Evolutionary conservation across 495 filamentous ascomycete genomes (phyloP), one percentile per base, ranked within the genome.

Genomic region (Apiosordaria backusii): DNA sequence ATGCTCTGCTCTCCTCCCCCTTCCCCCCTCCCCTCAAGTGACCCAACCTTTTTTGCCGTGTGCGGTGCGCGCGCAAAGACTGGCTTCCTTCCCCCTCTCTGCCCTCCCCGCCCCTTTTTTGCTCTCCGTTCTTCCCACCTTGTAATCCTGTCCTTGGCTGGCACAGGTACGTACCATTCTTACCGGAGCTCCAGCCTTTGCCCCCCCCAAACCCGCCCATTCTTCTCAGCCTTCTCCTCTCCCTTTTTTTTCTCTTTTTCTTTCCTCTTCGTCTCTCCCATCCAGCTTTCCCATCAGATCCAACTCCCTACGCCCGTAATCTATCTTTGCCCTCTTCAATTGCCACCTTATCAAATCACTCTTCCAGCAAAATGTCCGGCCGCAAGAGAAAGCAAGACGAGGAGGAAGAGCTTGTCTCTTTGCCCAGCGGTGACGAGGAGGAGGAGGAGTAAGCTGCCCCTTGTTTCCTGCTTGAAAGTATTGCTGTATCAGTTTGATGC

Each of bases 391-490:
- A 81, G 75, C 79, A 81, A 45, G 80, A 82, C 25, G 79, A 82
- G 69, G 80, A 82, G 67, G 81, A 84, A 62, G 81, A 84, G 78
- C 81, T 84, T 54, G 80, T 84, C 69, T 80, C 81, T 57, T 79
- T 84, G 62, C 81, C 81, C 61, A 79, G 79, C 61, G 81, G 72
- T 59, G 79, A 79, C 29, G 24, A 25, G 69, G 81, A 84, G 71
- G 81, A 84, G 62, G 81, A 83, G 68, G 81, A 84, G 81, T 84
- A 79, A 79, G 81, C 77, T 65, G 13, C 27, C 19, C 23, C 23
- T 5, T 16, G 57, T 25, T 4, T 23, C 15, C 25, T 26, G 19
- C 23, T 55, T 63, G 68, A 58, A 18, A 13, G 62, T 62, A 54
- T 72, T 60, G 60, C 65, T 60, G 62, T 61, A 52, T 50, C 55